Percentiles rank a stretch among this genome's conserved stretches.
phyloP scores from a whole-genome alignment of 257 asterid species.

The Capsicum baccatum region DNA sequence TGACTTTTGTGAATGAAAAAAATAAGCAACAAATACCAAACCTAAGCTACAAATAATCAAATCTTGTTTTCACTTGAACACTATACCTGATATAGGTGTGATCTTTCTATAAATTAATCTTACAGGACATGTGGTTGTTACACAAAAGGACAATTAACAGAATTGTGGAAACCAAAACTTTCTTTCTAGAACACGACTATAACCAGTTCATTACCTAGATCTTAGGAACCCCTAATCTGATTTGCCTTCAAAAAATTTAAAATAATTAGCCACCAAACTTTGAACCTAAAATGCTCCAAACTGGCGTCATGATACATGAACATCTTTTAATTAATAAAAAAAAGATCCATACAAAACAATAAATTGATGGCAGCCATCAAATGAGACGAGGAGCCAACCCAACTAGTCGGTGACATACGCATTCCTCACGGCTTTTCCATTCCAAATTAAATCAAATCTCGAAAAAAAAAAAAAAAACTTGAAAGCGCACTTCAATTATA shows the following conservation, averaged over 20 bases:
- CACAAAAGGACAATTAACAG: background rate
- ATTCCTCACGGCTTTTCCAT: conserved; percentile 6
- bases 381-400: conserved; percentile 15
- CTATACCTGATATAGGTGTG: background rate
- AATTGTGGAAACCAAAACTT: background rate
- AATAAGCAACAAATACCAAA: background rate
- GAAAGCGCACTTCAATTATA: no score
- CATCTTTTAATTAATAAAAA: background rate
- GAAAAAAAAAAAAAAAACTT: no score
- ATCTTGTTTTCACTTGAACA: background rate
- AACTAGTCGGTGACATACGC: background rate
- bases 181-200: background rate
- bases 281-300: conserved; percentile 17
- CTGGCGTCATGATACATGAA: conserved; percentile 18
- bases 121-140: background rate
- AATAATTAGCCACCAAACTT: background rate
- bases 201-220: conserved; percentile 3
- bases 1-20: background rate
- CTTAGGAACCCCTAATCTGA: conserved; percentile 19
- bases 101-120: background rate
- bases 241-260: background rate
- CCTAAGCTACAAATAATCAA: background rate
- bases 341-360: background rate
- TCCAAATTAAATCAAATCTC: no score
- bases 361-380: conserved; percentile 8